phyloP scores from a whole-genome alignment of 768 basidiomycete genomes.

The Lyophyllum atratum region DNA sequence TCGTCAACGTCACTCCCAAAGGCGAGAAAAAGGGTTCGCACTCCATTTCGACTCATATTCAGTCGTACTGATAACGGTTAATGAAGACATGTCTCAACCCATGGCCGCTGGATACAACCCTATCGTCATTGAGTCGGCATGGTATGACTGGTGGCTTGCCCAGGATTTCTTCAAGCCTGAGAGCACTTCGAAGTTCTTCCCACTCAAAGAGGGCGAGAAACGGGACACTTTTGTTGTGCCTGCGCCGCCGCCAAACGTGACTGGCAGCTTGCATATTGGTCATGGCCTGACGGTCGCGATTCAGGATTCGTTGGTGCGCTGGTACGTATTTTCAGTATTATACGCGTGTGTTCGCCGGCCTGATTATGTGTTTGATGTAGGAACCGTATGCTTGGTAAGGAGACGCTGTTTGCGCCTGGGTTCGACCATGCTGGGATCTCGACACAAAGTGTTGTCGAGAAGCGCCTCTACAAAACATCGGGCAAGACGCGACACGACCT shows the following conservation, averaged over 20 bases:
- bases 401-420: constrained; percentile 87
- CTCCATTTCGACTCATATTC: not conserved
- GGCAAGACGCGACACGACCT: constrained; percentile 89
- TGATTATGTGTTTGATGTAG: constrained; percentile 36
- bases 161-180: constrained; percentile 88
- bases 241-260: constrained; percentile 94
- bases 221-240: constrained; percentile 84
- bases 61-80: not conserved
- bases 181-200: constrained; percentile 37
- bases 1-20: constrained; percentile 85
- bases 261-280: constrained; percentile 93
- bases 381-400: constrained; percentile 96
- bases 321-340: constrained; percentile 47
- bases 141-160: constrained; percentile 98
- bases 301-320: constrained; percentile 87
- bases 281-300: constrained; percentile 92
- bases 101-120: constrained; percentile 97
- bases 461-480: constrained; percentile 79
- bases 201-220: constrained; percentile 57
- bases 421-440: constrained; percentile 99
- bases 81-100: constrained; percentile 75
- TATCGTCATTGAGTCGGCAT: constrained; percentile 88
- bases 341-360: not conserved
- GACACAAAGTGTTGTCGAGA: constrained; percentile 97
- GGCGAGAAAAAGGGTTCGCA: constrained; percentile 91